phyloP scores from a whole-genome alignment of 768 basidiomycete genomes.

The Boletus sp. region DNA sequence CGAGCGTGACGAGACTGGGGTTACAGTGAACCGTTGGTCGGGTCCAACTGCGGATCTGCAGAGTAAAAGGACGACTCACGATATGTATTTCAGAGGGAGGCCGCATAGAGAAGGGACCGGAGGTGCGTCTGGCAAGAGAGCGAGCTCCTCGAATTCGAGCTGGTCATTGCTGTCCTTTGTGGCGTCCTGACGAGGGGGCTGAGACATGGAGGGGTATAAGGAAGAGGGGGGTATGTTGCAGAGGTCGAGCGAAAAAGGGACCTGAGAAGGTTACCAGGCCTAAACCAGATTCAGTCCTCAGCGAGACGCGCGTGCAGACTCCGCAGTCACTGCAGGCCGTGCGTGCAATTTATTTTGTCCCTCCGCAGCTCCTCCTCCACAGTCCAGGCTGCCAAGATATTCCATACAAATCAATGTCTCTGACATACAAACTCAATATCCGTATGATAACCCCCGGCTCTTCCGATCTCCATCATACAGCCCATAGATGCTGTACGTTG shows the following conservation, averaged over 20 bases:
- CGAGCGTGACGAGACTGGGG: slow-evolving; percentile 75
- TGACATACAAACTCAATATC: slow-evolving; percentile 16
- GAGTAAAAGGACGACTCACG: slow-evolving; percentile 45
- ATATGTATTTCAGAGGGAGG: slow-evolving; percentile 76
- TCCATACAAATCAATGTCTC: slow-evolving; percentile 16
- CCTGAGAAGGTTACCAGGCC: background rate
- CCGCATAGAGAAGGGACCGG: slow-evolving; percentile 60
- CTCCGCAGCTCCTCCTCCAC: slow-evolving; percentile 20
- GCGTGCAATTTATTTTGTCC: slow-evolving; percentile 6
- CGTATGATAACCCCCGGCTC: slow-evolving; percentile 37
- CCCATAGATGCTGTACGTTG: slow-evolving; percentile 81
- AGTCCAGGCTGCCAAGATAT: slow-evolving; percentile 7
- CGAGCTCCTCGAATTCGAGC: slow-evolving; percentile 46
- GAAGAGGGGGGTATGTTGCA: slow-evolving; percentile 9
- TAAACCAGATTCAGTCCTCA: background rate
- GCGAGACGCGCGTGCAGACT: background rate
- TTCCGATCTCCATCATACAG: slow-evolving; percentile 65
- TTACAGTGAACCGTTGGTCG: background rate
- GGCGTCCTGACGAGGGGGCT: slow-evolving; percentile 18
- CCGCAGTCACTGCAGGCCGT: slow-evolving; percentile 10
- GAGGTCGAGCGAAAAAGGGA: background rate
- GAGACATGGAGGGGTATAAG: slow-evolving; percentile 31
- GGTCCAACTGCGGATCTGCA: slow-evolving; percentile 5
- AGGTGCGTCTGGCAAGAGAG: slow-evolving; percentile 37
- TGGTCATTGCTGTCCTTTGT: slow-evolving; percentile 36